phyloP scores from a whole-genome alignment of 345 rosid genomes.

The Brassica cretica region DNA sequence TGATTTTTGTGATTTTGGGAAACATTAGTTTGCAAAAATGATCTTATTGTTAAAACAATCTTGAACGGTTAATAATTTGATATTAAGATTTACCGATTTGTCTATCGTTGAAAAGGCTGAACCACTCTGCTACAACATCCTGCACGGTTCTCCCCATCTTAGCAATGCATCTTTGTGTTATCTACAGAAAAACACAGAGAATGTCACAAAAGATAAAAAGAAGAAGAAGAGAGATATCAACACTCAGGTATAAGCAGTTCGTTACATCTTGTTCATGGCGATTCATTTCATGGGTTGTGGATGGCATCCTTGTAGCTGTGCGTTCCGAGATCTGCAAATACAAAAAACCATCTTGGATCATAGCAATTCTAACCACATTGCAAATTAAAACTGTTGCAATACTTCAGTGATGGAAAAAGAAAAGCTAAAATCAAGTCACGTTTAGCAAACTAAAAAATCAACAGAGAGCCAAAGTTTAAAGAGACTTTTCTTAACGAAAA shows the following conservation, averaged over 20 bases:
- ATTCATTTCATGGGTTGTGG: conserved; percentile 67
- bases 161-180: conserved; percentile 72
- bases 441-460: not conserved
- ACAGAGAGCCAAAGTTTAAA: not conserved
- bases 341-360: not conserved
- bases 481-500: conserved; percentile 1
- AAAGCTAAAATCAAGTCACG: not conserved
- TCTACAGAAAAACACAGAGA: conserved; percentile 42
- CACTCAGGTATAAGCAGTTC: not conserved
- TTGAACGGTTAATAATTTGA: not conserved
- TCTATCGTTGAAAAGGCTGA: conserved; percentile 57
- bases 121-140: conserved; percentile 70
- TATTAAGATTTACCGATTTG: conserved; percentile 57
- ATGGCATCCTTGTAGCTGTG: conserved; percentile 61
- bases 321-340: conserved; percentile 63
- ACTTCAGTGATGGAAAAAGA: conserved; percentile 3
- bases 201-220: not conserved
- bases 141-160: conserved; percentile 65
- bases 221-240: not conserved
- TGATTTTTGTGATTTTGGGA: not conserved
- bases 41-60: not conserved
- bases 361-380: not conserved
- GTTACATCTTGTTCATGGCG: conserved; percentile 86
- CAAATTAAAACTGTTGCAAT: not conserved
- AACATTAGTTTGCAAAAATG: too few relatives aligned